Percentiles rank a stretch among this genome's conserved stretches.
Evolutionary conservation across 345 rosid species (phyloP).

Genomic region (Hibiscus syriacus): DNA sequence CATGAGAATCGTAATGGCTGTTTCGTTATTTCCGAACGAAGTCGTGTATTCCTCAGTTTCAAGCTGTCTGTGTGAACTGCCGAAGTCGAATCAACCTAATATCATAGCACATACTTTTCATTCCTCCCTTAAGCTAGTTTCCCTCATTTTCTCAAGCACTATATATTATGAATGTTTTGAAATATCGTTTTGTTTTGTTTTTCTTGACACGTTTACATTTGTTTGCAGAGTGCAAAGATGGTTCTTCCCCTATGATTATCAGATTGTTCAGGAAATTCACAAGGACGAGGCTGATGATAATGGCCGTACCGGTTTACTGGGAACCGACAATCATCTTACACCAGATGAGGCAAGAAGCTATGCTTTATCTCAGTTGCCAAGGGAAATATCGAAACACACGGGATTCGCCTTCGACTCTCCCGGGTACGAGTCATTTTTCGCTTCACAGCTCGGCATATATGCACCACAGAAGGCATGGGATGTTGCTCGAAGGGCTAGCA

Average conservation of each 20-base stretch:
- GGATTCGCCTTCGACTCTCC: constrained; percentile 99
- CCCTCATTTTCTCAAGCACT: background rate
- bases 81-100: background rate
- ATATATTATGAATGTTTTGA: background rate
- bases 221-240: constrained; percentile 69
- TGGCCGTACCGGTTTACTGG: constrained; percentile 39
- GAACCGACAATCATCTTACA: constrained; percentile 55
- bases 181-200: background rate
- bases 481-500: constrained; percentile 90
- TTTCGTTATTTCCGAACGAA: no score
- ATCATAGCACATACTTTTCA: background rate
- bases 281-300: constrained; percentile 54
- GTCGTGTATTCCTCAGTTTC: background rate
- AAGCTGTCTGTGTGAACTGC: background rate
- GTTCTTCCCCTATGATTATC: constrained; percentile 96
- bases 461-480: constrained; percentile 99
- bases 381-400: constrained; percentile 82
- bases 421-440: constrained; percentile 96
- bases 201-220: constrained; percentile 2
- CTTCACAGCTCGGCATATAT: constrained; percentile 66
- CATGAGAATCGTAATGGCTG: background rate
- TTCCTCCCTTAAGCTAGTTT: constrained; percentile 7
- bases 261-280: constrained; percentile 88
- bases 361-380: constrained; percentile 78
- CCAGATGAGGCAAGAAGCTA: constrained; percentile 79